Percentiles rank a stretch among this genome's conserved stretches.
Evolutionary conservation across 2,329 filamentous ascomycete genomes (phyloP).

Genomic region (Lachnellula subtilissima): DNA sequence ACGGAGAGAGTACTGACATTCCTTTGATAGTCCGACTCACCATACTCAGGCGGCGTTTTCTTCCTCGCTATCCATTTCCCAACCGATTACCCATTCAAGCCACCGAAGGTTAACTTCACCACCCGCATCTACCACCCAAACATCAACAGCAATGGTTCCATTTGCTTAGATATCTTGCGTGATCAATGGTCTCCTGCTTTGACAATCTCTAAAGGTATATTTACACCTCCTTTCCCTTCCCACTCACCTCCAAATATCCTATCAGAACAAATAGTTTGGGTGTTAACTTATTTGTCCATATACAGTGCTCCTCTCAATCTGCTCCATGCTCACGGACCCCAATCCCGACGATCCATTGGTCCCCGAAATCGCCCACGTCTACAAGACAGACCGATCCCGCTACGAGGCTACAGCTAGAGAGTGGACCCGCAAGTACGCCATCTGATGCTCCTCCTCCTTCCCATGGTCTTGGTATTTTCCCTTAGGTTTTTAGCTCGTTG

Average conservation of each 20-base stretch:
- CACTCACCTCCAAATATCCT: background rate
- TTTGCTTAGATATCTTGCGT: slow-evolving; percentile 95
- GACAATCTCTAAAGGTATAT: slow-evolving; percentile 93
- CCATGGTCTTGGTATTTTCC: slow-evolving; percentile 18
- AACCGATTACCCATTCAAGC: slow-evolving; percentile 99
- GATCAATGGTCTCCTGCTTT: slow-evolving; percentile 99
- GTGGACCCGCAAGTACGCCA: slow-evolving; percentile 99
- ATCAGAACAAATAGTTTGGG: no score
- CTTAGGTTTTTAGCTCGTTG: slow-evolving; percentile 25
- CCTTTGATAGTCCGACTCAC: slow-evolving; percentile 73
- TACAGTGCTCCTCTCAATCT: slow-evolving; percentile 95
- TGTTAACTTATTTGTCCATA: background rate
- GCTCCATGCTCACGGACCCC: slow-evolving; percentile 98
- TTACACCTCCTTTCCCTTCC: slow-evolving; percentile 8
- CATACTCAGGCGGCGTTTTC: slow-evolving; percentile 97
- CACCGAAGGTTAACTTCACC: slow-evolving; percentile 99
- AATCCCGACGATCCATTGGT: slow-evolving; percentile 99
- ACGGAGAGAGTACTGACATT: background rate
- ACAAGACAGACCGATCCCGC: slow-evolving; percentile 95
- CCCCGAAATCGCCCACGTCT: slow-evolving; percentile 97
- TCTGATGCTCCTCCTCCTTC: slow-evolving; percentile 46
- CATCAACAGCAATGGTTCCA: slow-evolving; percentile 99
- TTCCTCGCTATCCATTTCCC: slow-evolving; percentile 99
- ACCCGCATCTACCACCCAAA: slow-evolving; percentile 99
- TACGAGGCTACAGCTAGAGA: slow-evolving; percentile 96